Evolutionary conservation across 805 yeast species (phyloP).

Genomic region (Lachancea dasiensis): DNA sequence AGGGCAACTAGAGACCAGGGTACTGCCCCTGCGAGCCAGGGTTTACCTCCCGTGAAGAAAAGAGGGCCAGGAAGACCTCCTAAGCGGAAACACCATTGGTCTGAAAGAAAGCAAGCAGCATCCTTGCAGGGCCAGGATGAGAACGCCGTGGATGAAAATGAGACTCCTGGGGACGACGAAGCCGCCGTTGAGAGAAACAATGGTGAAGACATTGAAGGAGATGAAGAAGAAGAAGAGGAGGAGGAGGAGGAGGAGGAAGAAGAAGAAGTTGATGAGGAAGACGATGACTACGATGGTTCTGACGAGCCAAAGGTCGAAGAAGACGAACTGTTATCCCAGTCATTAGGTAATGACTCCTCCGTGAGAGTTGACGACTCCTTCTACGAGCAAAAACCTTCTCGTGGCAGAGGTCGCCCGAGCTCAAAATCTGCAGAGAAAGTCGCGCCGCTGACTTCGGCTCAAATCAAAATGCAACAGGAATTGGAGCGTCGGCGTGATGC

Average conservation of each 20-base stretch:
- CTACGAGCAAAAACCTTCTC: constrained; percentile 2
- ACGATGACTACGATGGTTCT: constrained; percentile 3
- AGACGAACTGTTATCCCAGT: constrained; percentile 1
- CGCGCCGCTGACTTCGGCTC: constrained; percentile 4
- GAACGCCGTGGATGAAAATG: too few relatives aligned
- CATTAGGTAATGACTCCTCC: constrained; percentile 4
- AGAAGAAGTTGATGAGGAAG: constrained; percentile 9
- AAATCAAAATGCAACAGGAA: constrained; percentile 22
- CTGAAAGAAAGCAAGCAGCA: constrained; percentile 4
- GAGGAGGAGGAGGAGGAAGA: constrained; percentile 2
- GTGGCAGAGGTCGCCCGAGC: constrained; percentile 8
- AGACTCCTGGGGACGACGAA: too few relatives aligned
- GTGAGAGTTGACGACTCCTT: constrained; percentile 2
- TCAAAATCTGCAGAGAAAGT: constrained; percentile 8
- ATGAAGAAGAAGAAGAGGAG: constrained; percentile 8
- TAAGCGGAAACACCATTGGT: constrained; percentile 17
- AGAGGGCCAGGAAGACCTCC: constrained; percentile 33
- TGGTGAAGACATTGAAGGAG: background rate
- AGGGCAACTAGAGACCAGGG: too few relatives aligned
- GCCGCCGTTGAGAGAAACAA: background rate
- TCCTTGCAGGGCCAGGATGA: constrained; percentile 4
- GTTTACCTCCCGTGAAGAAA: constrained; percentile 16
- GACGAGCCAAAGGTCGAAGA: constrained; percentile 6
- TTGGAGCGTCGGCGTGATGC: constrained; percentile 30
- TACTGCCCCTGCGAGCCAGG: constrained; percentile 3